phyloP scores from a whole-genome alignment of 1,139 yeast genomes.

The Scheffersomyces cryptocercus region DNA sequence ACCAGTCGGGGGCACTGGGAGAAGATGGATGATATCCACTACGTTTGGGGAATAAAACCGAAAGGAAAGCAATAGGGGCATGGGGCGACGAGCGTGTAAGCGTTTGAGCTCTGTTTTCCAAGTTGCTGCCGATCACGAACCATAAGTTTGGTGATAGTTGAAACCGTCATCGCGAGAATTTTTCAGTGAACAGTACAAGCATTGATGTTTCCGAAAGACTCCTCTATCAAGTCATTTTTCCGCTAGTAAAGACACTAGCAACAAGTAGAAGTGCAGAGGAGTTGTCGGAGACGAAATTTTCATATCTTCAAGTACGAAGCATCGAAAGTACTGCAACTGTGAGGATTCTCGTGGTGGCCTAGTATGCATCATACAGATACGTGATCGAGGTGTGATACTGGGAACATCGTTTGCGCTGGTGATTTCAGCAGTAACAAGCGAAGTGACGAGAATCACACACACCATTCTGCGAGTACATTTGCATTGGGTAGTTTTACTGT shows the following conservation, averaged over 20 bases:
- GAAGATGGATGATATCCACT: conserved; percentile 4
- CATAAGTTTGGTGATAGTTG: conserved; percentile 6
- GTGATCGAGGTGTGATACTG: background rate
- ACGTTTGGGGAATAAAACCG: no score
- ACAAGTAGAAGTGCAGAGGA: background rate
- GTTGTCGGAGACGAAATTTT: background rate
- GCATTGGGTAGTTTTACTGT: background rate
- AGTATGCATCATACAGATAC: no score
- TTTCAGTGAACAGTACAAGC: background rate
- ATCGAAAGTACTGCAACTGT: no score
- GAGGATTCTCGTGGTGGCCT: no score
- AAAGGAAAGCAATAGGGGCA: no score
- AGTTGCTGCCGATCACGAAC: no score
- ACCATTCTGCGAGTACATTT: conserved; percentile 63
- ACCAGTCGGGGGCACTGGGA: background rate
- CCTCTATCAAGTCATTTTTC: background rate
- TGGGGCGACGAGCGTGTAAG: no score
- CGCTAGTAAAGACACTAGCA: conserved; percentile 16
- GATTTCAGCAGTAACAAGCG: conserved; percentile 6
- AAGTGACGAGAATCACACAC: conserved; percentile 3
- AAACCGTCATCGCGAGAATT: background rate
- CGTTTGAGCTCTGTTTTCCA: no score
- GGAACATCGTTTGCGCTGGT: conserved; percentile 5
- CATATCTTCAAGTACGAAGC: no score
- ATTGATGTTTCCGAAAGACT: no score